phyloP scores from a whole-genome alignment of 108 stramenopile species.

The Schizochytrium sp. region DNA sequence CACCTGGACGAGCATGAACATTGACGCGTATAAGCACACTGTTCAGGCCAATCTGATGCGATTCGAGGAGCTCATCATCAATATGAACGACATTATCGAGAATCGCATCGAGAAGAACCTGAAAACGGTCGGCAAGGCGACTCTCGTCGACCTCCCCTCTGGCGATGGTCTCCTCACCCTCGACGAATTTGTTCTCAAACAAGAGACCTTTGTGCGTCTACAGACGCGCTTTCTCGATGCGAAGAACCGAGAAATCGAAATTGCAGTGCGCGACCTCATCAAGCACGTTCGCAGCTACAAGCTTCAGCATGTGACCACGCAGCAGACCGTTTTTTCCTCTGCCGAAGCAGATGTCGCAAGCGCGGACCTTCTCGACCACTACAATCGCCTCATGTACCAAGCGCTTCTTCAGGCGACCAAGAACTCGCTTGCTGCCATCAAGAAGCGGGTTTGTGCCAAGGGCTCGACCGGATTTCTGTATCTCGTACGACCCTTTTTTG shows the following conservation, averaged over 20 bases:
- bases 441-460: slow-evolving; percentile 31
- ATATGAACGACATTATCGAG: slow-evolving; percentile 56
- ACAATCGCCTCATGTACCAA: slow-evolving; percentile 39
- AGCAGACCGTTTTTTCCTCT: not conserved
- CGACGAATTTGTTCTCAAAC: slow-evolving; percentile 49
- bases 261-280: slow-evolving; percentile 51
- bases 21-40: slow-evolving; percentile 33
- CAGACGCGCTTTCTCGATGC: not conserved
- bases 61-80: slow-evolving; percentile 46
- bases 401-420: slow-evolving; percentile 42
- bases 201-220: slow-evolving; percentile 28
- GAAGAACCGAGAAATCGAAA: slow-evolving; percentile 46
- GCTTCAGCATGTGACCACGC: not conserved
- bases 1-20: slow-evolving; percentile 64
- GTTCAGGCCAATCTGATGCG: slow-evolving; percentile 25
- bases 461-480: slow-evolving; percentile 19
- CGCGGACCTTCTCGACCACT: slow-evolving; percentile 23
- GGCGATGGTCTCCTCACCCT: slow-evolving; percentile 41
- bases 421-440: slow-evolving; percentile 43
- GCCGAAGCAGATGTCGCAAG: not conserved
- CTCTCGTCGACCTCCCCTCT: slow-evolving; percentile 44
- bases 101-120: slow-evolving; percentile 58
- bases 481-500: slow-evolving; percentile 44
- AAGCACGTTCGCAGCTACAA: slow-evolving; percentile 14
- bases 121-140: slow-evolving; percentile 35